Evolutionary conservation across 208 protist species (phyloP).

Genomic region (Acanthamoeba royreba): DNA sequence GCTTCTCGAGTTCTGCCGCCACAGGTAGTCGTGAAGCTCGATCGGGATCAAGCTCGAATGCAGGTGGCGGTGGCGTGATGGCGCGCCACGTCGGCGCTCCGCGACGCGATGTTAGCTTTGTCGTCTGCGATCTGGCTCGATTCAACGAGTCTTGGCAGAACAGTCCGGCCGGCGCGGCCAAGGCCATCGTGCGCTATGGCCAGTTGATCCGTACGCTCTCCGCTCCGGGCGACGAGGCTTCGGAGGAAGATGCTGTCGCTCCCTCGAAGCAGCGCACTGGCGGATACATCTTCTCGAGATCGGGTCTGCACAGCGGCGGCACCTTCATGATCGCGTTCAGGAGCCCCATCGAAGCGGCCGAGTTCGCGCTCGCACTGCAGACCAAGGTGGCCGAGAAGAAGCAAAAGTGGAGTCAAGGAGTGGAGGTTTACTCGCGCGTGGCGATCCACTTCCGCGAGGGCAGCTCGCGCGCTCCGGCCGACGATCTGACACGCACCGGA

Average conservation of each 20-base stretch:
- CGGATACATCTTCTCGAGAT: background rate
- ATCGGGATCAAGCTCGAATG: background rate
- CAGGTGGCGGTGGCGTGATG: background rate
- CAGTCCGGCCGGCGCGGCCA: background rate
- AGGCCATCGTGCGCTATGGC: background rate
- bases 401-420: background rate
- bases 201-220: background rate
- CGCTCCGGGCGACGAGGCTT: background rate
- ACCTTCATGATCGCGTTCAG: background rate
- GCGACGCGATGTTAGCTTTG: background rate
- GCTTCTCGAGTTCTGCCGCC: no score
- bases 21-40: no score
- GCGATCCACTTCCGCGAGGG: background rate
- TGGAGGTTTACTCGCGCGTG: background rate
- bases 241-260: background rate
- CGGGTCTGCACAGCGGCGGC: background rate
- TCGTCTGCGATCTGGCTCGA: background rate
- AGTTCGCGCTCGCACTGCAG: background rate
- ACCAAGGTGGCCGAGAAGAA: background rate
- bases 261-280: background rate
- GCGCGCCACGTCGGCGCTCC: background rate
- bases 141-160: slow-evolving; percentile 2
- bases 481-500: background rate
- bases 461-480: background rate
- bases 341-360: background rate